Base-by-base conservation (phyloP, 208 protist species). In the Willaertia magna region DNA sequence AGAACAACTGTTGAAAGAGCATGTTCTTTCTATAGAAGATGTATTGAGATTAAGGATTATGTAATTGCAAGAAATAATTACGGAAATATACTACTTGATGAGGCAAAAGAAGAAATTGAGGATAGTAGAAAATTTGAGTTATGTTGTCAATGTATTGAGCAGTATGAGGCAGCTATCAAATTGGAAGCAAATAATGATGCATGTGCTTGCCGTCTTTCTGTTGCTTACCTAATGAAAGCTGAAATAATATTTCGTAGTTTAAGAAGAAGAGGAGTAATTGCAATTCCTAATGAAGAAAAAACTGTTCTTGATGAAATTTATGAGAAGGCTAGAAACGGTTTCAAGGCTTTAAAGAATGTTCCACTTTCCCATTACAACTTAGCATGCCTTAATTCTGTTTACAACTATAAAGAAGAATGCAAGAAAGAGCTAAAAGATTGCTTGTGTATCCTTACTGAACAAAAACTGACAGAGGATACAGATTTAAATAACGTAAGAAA, bases 1-100 rank as follows among this genome's bases (percentile, higher is more conserved):
- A 81, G 39, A 11, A 46, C 6, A 40, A 20, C 51, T 26, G 44
- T 81, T 6, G 43, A 51, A 1, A 40, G 26, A 16, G 76, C 76
- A 51, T 81, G 76, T 39, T 12, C 48, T 30, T 49, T 51, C 18
- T 81, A 51, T 20, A 6, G 22, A 42, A 26, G 44, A 51, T 81
- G 76, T 39, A 40, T 81, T 39, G n/a, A 81, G 44, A 51, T 81
- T 18, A 81, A 81, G 43, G 76, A 81, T 18, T 81, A 34, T 81
- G 76, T 81, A 0, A 81, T 81, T 81, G 76, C 76, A n/a, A 81
- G 76, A 51, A 81, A 81, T 18, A 81, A 81, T 49, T 81, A 20
- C 11, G 76, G 76, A 9, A 81, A 81, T 40, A 49, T 81, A 0
- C 44, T 81, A 14, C 43, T 81, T 12, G 43, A 81, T 30, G 76